phyloP scores from a whole-genome alignment of 495 filamentous ascomycete genomes.

The Xylaria telfairii region DNA sequence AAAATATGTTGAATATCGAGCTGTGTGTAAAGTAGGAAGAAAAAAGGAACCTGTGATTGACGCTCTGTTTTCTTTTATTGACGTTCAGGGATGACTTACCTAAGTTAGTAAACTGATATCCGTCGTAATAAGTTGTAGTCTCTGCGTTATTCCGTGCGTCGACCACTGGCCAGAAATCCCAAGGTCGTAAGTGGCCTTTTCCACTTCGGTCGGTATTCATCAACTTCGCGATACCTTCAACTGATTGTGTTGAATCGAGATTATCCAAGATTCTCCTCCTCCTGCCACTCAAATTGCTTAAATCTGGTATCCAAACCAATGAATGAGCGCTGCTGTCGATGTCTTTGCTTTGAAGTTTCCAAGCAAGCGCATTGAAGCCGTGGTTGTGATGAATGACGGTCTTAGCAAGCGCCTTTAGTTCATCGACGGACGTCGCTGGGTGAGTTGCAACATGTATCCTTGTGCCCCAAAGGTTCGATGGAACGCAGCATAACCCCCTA shows the following conservation, averaged over 20 bases:
- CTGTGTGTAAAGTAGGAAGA: background rate
- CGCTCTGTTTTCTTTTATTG: background rate
- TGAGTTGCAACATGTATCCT: background rate
- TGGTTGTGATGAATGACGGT: background rate
- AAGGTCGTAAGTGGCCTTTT: background rate
- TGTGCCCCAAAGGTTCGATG: background rate
- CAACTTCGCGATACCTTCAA: background rate
- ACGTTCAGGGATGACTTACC: background rate
- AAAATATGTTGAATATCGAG: background rate
- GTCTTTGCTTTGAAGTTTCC: background rate
- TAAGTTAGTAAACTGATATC: background rate
- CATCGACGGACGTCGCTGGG: background rate
- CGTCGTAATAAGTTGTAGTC: background rate
- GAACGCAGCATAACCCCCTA: background rate
- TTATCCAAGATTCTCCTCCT: background rate
- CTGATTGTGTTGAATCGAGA: background rate
- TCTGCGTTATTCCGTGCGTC: background rate
- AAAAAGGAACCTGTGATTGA: background rate
- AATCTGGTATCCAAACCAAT: background rate
- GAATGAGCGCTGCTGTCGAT: background rate
- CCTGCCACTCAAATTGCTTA: background rate
- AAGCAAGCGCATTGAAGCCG: background rate
- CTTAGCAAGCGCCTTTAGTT: background rate
- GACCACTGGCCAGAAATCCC: slow-evolving; percentile 15
- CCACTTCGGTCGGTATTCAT: background rate